Evolutionary conservation across 176 grass and related monocot genomes (phyloP), one percentile per base, ranked within the genome.

Genomic region (Zizania latifolia): DNA sequence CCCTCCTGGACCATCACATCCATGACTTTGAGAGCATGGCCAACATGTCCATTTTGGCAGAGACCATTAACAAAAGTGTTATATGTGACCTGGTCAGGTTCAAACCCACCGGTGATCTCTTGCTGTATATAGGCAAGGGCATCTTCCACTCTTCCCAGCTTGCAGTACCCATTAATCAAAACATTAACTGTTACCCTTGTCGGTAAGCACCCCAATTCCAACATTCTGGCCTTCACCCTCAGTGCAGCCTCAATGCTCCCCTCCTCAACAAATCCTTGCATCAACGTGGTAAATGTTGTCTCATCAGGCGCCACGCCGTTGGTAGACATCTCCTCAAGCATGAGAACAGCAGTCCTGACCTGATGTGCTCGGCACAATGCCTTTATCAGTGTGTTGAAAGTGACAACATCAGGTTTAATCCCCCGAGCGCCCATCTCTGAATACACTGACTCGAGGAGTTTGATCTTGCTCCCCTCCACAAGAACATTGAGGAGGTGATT

Each of bases 241-340:
- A 97, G 65, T 15, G 90, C 93, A 8, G 80, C 82, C 37, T 91
- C 71, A 16, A 93, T 88, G 48, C 87, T 97, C 39, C 84, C 94
- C 59, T 89, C 86, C 72, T 97, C 86, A 61, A 93, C 68, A 84
- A 91, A 97, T 1, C 94, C 94, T 76, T 93, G 80, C 85, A 97
- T 91, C 68, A 97, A 50, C 0, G 94, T 89, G 11, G 85, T 87
- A 74, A 89, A 88, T 10, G 86, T 91, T 43, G 60, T 38, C 86
- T 93, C 88, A 62, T 91, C 65, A 6, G 90, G 88, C 1, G 70
- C 62, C 31, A 91, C 26, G 1, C 72, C 48, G 16, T 51, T 48
- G 71, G 79, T 58, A 34, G 74, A 81, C 90, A 93, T 93, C 55
- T 91, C 94, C 72, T 97, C 90, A 66, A 97, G 58, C 94, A 97